Conservation (phyloP, 768 basidiomycete species). For the Mycena olivaceomarginata region DNA sequence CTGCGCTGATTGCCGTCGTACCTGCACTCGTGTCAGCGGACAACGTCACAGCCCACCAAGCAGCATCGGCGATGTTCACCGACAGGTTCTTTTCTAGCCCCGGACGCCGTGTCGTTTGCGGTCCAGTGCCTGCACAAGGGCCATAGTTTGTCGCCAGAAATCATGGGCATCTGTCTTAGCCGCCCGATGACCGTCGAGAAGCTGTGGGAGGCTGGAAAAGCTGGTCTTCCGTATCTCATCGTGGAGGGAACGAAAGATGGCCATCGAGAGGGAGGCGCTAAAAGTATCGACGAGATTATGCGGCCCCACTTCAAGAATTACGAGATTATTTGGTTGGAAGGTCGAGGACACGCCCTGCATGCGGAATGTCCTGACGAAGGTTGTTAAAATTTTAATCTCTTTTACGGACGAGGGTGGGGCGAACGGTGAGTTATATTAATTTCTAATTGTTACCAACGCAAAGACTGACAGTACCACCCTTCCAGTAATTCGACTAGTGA, state of each 20-base stretch:
- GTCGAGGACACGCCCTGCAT: constrained; percentile 57
- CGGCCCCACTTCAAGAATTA: constrained; percentile 56
- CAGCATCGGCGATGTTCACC: constrained; percentile 49
- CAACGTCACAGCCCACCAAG: constrained; percentile 45
- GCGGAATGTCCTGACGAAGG: constrained; percentile 55
- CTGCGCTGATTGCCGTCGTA: constrained; percentile 42
- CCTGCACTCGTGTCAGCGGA: constrained; percentile 49
- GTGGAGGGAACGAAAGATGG: constrained; percentile 51
- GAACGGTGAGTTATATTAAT: constrained; percentile 11
- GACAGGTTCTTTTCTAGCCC: constrained; percentile 52
- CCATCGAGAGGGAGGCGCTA: constrained; percentile 46
- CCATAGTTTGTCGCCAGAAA: constrained; percentile 44
- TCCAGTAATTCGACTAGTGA: no score
- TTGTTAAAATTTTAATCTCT: constrained; percentile 35
- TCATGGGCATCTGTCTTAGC: constrained; percentile 44
- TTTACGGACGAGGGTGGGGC: constrained; percentile 18
- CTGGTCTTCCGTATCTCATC: constrained; percentile 53
- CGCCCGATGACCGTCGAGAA: constrained; percentile 52
- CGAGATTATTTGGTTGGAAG: constrained; percentile 52
- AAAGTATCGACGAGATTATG: constrained; percentile 51
- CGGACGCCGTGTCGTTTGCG: constrained; percentile 49
- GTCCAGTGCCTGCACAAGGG: constrained; percentile 51
- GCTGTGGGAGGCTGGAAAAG: constrained; percentile 51
- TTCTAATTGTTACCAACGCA: no score
- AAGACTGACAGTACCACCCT: no score